phyloP scores from a whole-genome alignment of 1,284 basidiomycete species.

The Boletus smithii region DNA sequence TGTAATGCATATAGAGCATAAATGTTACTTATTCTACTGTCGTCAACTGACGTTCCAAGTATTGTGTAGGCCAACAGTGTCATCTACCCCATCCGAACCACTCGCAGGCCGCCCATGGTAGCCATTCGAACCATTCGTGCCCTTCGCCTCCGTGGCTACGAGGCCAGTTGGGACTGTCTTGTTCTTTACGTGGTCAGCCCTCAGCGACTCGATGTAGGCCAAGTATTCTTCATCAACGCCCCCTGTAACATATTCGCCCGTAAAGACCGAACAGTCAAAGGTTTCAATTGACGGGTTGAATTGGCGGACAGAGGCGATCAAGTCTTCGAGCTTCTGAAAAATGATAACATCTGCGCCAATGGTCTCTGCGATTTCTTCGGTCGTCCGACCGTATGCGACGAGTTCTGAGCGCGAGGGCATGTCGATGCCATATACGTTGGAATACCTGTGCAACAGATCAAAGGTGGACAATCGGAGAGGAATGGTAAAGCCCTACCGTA shows the following conservation, averaged over 20 bases:
- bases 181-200: constrained; percentile 82
- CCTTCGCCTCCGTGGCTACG: constrained; percentile 40
- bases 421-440: constrained; percentile 99
- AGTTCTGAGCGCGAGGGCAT: constrained; percentile 96
- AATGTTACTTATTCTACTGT: neutral
- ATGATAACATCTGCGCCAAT: constrained; percentile 98
- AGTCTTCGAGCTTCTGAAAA: constrained; percentile 93
- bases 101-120: constrained; percentile 22
- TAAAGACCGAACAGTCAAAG: constrained; percentile 98
- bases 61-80: constrained; percentile 77
- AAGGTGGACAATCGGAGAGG: neutral
- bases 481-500: constrained; percentile 51
- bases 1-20: constrained; percentile 1
- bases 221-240: constrained; percentile 91
- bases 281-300: constrained; percentile 77
- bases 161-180: constrained; percentile 33
- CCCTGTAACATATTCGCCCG: constrained; percentile 95
- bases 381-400: constrained; percentile 83
- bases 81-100: constrained; percentile 52
- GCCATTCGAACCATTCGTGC: constrained; percentile 26
- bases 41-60: constrained; percentile 46
- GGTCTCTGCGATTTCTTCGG: constrained; percentile 71
- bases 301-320: constrained; percentile 83
- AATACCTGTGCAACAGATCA: constrained; percentile 50
- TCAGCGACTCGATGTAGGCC: constrained; percentile 67